These are phyloP conservation scores for Phytophthora tentaculata DNA, from an alignment of 352 stramenopile species.

Conservation along the genomic window DNA sequence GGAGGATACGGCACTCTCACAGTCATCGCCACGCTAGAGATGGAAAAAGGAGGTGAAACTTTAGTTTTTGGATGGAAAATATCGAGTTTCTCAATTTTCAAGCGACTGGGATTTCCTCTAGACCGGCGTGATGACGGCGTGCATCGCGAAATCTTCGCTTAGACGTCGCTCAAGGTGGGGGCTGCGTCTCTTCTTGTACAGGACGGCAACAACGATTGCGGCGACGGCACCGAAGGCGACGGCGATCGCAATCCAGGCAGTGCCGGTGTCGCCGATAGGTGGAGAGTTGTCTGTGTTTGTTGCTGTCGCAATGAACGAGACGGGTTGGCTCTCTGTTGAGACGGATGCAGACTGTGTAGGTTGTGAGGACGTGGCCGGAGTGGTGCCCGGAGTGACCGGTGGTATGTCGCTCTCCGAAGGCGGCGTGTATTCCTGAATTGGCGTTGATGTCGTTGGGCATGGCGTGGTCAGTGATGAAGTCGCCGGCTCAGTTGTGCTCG, in stretches of 20 bases:
- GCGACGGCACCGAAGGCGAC: constrained; percentile 9
- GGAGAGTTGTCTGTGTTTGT: constrained; percentile 9
- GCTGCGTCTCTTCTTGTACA: constrained; percentile 7
- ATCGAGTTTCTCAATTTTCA: constrained; percentile 5
- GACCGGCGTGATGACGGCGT: constrained; percentile 18
- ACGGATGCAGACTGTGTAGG: background rate
- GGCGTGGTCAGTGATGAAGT: background rate
- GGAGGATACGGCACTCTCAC: constrained; percentile 8
- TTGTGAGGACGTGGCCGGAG: constrained; percentile 5
- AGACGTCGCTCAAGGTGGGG: constrained; percentile 12
- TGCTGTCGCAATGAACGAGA: constrained; percentile 13
- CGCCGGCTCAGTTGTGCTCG: too few species aligned
- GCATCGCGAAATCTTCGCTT: constrained; percentile 27
- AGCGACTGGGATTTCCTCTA: constrained; percentile 11
- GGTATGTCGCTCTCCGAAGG: background rate
- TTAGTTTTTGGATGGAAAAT: constrained; percentile 2
- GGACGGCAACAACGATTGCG: background rate
- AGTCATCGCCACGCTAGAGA: constrained; percentile 11
- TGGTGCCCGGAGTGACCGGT: background rate
- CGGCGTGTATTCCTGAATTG: background rate
- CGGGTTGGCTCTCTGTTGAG: constrained; percentile 1
- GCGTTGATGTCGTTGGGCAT: constrained; percentile 1
- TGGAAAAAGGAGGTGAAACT: background rate
- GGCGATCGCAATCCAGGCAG: constrained; percentile 5
- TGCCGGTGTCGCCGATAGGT: background rate